Conservation (phyloP, 768 basidiomycete species). For the Agrocybe praecox region DNA sequence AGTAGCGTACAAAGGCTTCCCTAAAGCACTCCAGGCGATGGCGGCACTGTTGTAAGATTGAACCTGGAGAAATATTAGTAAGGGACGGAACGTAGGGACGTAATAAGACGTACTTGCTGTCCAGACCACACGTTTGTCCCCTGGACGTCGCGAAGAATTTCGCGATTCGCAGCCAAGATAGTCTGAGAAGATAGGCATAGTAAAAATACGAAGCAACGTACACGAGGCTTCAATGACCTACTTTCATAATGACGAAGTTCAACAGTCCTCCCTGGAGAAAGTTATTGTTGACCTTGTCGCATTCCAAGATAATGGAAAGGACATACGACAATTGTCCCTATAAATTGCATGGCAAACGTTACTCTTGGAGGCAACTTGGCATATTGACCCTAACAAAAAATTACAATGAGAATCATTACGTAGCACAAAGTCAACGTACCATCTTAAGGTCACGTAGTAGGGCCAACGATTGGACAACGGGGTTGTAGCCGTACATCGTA, state of each 20-base stretch:
- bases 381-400: slow-evolving; percentile 32
- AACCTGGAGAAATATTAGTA: slow-evolving; percentile 19
- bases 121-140: slow-evolving; percentile 59
- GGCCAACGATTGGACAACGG: slow-evolving; percentile 44
- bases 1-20: slow-evolving; percentile 45
- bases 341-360: slow-evolving; percentile 53
- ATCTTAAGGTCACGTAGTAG: slow-evolving; percentile 63
- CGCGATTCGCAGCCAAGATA: slow-evolving; percentile 32
- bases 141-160: slow-evolving; percentile 44
- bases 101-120: slow-evolving; percentile 35
- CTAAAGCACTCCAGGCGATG: slow-evolving; percentile 58
- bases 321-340: slow-evolving; percentile 53
- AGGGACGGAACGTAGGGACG: not conserved
- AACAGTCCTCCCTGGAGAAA: slow-evolving; percentile 42
- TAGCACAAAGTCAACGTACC: slow-evolving; percentile 17
- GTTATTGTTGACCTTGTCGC: not conserved
- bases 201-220: not conserved
- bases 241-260: slow-evolving; percentile 56
- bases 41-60: slow-evolving; percentile 54
- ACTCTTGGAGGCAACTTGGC: slow-evolving; percentile 62
- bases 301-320: not conserved
- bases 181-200: slow-evolving; percentile 10
- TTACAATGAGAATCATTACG: not conserved
- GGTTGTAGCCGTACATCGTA: slow-evolving; percentile 44
- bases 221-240: slow-evolving; percentile 8